Base-by-base conservation (phyloP, 129 eudicot species). In the Chrysanthemum seticuspe region DNA sequence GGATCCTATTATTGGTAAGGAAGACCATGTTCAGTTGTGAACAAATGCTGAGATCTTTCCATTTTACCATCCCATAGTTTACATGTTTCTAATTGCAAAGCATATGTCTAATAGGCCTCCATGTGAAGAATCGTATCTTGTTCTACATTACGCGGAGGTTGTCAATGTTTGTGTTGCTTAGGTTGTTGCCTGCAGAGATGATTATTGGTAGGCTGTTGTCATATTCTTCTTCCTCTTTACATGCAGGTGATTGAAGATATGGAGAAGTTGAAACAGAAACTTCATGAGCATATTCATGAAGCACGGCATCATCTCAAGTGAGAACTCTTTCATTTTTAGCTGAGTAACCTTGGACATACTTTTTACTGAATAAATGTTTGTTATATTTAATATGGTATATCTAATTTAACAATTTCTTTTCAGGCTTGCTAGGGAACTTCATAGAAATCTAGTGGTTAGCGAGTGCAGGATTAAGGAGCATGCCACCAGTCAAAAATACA, bases 211-310 rank as follows among this genome's bases (percentile, higher is more conserved):
- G 34, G 57, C 61, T 72, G 60, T 58, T 58, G 21, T 57, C 60
- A 54, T 45, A 53, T 2, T 75, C 56, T 54, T 57, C 27, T 50
- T 58, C 73, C 45, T 83, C 21, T 16, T 54, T 47, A 34, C 71
- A 56, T 40, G 85, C 91, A 94, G 98, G 87, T 88, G 23, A 94
- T 94, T 84, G 81, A 86, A 77, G 97, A 90, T 65, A 90, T 94
- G 97, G 99, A 94, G 82, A 90, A 83, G 82, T 83, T 81, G 80
- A 94, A 94, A 90, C 97, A 87, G 76, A 83, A 83, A 14, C 81
- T 77, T 78, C 86, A 86, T 70, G 86, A 86, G 83, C 79, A 86
- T 65, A 72, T 86, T 62, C 86, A 65, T 56, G 88, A 83, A 75
- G 74, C 89, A 47, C 88, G 82, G 34, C 87, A 83, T 59, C 79